These are phyloP conservation scores for Talaromyces borbonicus DNA, from an alignment of 495 filamentous ascomycete species.

Conservation along the genomic window DNA sequence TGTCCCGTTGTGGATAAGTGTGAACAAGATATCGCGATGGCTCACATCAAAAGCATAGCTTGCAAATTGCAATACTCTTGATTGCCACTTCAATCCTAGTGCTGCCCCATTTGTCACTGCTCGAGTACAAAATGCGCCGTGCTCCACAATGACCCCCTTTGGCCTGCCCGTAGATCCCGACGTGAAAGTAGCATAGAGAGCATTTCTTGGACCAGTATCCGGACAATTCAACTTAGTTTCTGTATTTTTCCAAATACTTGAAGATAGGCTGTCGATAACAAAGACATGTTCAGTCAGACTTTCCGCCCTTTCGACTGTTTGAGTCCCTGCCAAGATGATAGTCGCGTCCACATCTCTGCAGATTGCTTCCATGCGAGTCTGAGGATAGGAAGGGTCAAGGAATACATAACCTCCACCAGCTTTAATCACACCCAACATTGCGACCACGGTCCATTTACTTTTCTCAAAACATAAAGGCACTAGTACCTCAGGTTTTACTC, in stretches of 20 bases:
- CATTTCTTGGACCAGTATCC: slow-evolving; percentile 16
- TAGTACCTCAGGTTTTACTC: slow-evolving; percentile 22
- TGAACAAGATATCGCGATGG: slow-evolving; percentile 40
- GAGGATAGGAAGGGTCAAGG: slow-evolving; percentile 31
- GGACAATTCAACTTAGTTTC: not conserved
- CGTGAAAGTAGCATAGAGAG: slow-evolving; percentile 58
- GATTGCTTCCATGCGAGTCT: slow-evolving; percentile 20
- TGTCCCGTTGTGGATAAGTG: slow-evolving; percentile 34
- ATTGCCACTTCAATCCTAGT: no score
- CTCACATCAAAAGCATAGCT: slow-evolving; percentile 41
- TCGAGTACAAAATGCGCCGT: no score
- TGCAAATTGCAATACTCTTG: slow-evolving; percentile 42
- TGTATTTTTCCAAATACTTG: not conserved
- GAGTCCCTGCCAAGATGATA: slow-evolving; percentile 18
- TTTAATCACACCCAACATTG: slow-evolving; percentile 38
- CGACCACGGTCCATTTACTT: slow-evolving; percentile 27
- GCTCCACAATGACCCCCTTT: slow-evolving; percentile 62
- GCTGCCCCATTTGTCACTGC: no score
- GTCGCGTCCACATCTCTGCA: not conserved
- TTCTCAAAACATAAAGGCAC: slow-evolving; percentile 1
- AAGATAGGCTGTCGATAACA: slow-evolving; percentile 11
- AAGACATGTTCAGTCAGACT: slow-evolving; percentile 11
- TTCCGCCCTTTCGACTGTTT: slow-evolving; percentile 20
- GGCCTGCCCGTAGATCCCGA: slow-evolving; percentile 58
- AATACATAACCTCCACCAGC: slow-evolving; percentile 35